Conservation (phyloP, 2,329 filamentous ascomycete species). For the Sporothrix protearum region DNA sequence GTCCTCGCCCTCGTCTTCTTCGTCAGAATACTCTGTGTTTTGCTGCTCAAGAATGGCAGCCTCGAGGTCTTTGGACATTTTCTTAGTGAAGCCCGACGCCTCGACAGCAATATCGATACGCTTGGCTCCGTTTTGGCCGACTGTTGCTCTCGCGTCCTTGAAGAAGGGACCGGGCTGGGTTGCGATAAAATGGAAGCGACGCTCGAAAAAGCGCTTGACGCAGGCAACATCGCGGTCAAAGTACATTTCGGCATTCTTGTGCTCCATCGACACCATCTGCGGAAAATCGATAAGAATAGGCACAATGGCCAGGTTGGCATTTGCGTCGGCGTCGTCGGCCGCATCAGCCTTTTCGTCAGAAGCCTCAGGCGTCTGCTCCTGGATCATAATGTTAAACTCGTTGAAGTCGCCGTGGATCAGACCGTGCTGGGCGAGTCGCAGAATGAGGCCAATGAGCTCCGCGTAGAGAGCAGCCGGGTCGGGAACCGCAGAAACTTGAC, state of each 20-base stretch:
- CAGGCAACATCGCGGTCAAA: conserved; percentile 95
- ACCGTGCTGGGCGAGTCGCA: conserved; percentile 78
- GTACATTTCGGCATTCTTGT: conserved; percentile 91
- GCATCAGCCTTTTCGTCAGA: conserved; percentile 32
- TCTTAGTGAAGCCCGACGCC: conserved; percentile 92
- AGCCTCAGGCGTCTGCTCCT: conserved; percentile 63
- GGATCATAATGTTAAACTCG: conserved; percentile 96
- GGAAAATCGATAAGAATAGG: conserved; percentile 96
- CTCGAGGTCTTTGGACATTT: conserved; percentile 93
- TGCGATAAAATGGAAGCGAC: conserved; percentile 81
- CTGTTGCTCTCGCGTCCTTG: conserved; percentile 71
- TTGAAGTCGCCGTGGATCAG: conserved; percentile 98
- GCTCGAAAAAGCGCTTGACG: conserved; percentile 88
- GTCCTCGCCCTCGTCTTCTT: conserved; percentile 35
- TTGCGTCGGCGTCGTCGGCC: neutral
- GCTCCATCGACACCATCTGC: conserved; percentile 95
- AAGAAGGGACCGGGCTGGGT: conserved; percentile 82
- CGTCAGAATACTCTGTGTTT: conserved; percentile 41
- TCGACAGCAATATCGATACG: conserved; percentile 84
- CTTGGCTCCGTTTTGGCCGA: conserved; percentile 61
- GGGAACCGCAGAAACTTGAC: conserved; percentile 80
- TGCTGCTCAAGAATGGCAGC: conserved; percentile 78
- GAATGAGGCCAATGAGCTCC: conserved; percentile 83
- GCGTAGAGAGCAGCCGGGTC: conserved; percentile 82
- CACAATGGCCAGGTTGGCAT: conserved; percentile 44